These are phyloP conservation scores for Hagleromyces aurorensis DNA, from an alignment of 805 yeast species.

Conservation along the genomic window DNA sequence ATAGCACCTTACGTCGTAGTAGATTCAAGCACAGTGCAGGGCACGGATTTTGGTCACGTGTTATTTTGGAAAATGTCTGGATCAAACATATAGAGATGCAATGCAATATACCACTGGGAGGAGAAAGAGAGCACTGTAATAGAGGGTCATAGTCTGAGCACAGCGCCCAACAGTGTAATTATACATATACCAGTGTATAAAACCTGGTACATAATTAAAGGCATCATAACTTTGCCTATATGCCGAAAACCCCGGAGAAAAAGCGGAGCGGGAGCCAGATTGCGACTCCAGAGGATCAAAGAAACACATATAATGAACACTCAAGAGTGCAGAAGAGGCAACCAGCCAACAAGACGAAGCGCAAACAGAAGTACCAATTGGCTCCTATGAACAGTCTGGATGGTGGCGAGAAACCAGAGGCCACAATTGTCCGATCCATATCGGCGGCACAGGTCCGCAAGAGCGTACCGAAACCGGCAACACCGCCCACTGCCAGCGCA, in stretches of 20 bases:
- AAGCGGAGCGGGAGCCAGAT: slow-evolving; percentile 16
- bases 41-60: too few species aligned
- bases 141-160: too few species aligned
- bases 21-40: too few species aligned
- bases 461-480: slow-evolving; percentile 8
- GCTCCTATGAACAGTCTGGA: slow-evolving; percentile 23
- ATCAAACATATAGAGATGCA: too few species aligned
- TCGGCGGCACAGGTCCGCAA: slow-evolving; percentile 28
- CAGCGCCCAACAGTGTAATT: too few species aligned
- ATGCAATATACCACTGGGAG: too few species aligned
- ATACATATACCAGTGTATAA: too few species aligned
- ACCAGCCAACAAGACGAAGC: slow-evolving; percentile 6
- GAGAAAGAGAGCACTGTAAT: too few species aligned
- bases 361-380: slow-evolving; percentile 21
- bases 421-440: slow-evolving; percentile 20
- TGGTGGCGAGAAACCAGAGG: slow-evolving; percentile 5
- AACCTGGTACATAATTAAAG: too few species aligned
- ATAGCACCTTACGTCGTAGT: too few species aligned
- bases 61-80: too few species aligned
- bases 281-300: slow-evolving; percentile 14
- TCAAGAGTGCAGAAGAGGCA: slow-evolving; percentile 15
- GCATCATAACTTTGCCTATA: too few species aligned
- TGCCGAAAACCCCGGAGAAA: slow-evolving; percentile 19
- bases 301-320: slow-evolving; percentile 3
- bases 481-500: slow-evolving; percentile 1